phyloP scores from a whole-genome alignment of 306 rosid genomes.

The Rosa lucieae region DNA sequence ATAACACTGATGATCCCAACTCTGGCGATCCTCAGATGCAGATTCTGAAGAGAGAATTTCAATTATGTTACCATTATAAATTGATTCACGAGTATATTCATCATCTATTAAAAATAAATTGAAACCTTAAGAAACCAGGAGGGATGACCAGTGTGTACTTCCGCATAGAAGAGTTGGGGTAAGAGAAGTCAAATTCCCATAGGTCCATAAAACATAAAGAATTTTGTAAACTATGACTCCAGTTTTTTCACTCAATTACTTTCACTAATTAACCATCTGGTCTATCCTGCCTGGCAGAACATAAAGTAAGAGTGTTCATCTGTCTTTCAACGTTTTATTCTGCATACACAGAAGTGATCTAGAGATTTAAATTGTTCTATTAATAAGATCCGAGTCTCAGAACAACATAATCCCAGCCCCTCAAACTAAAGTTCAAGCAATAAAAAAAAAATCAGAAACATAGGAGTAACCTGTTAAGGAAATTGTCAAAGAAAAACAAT shows the following conservation, averaged over 20 bases:
- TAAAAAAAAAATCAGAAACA: background rate
- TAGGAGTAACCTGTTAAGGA: background rate
- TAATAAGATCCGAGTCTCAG: background rate
- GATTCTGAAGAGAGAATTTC: too few species aligned
- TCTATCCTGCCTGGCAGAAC: background rate
- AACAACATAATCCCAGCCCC: constrained; percentile 1
- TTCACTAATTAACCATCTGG: background rate
- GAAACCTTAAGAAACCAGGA: too few species aligned
- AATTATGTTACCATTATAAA: too few species aligned
- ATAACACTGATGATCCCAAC: too few species aligned
- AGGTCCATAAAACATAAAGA: constrained; percentile 10
- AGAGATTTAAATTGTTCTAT: background rate
- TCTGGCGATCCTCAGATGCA: too few species aligned
- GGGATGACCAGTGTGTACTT: too few species aligned
- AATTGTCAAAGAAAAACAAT: background rate
- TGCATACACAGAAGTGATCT: background rate
- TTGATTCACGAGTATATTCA: too few species aligned
- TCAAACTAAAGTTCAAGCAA: background rate
- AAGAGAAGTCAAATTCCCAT: background rate
- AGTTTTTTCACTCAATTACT: background rate
- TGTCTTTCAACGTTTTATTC: background rate
- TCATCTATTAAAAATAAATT: too few species aligned
- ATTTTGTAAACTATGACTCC: background rate
- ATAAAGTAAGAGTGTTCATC: background rate
- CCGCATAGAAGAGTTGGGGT: background rate